Base-by-base conservation (phyloP, 2,329 filamentous ascomycete species). In the Zalaria sp. region DNA sequence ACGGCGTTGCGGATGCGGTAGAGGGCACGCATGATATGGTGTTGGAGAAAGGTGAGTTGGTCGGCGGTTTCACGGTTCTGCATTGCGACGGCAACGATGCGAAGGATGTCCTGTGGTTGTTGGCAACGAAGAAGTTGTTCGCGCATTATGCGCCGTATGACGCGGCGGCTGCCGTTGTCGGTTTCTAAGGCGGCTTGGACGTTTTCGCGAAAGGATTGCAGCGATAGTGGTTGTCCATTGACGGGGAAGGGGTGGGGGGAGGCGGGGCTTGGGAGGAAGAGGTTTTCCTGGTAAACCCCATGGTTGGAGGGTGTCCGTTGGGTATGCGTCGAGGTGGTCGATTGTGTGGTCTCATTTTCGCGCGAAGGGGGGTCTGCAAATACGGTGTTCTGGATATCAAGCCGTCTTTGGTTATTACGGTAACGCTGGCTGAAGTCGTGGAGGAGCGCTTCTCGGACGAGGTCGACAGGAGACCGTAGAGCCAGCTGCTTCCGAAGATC, bases 1-100 rank as follows among this genome's bases (percentile, higher is more conserved):
- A 52, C 53, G 11, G 51, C 49, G 6, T 47, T 41, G 10, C 58
- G 49, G 38, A 53, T 53, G n/a, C 55, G 52, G 40, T 58, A 61
- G 5, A 60, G 45, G 5, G 57, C 56, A 29, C 55, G 47, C 40
- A 53, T 53, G 9, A 61, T 40, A 10, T 50, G 46, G 32, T 54
- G 51, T 28, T 51, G 40, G 18, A 59, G 47, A 5, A 42, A 38
- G 2, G 46, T 32, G 2, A 60, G 37, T n/a, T 49, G 39, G n/a
- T 34, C 37, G 2, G 50, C 49, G 5, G 47, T 45, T 4, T 45
- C 32, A 7, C 36, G 42, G 9, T 37, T 40, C 34, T 52, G 45
- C 42, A 60, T 51, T 5, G 51, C 55, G 5, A 53, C 47, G 11
- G 57, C 57, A 5, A 58, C 41, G 5, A 60, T 43, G 5, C 53